Conservation (phyloP, 495 filamentous ascomycete species). For the Penicillium paxilli region DNA sequence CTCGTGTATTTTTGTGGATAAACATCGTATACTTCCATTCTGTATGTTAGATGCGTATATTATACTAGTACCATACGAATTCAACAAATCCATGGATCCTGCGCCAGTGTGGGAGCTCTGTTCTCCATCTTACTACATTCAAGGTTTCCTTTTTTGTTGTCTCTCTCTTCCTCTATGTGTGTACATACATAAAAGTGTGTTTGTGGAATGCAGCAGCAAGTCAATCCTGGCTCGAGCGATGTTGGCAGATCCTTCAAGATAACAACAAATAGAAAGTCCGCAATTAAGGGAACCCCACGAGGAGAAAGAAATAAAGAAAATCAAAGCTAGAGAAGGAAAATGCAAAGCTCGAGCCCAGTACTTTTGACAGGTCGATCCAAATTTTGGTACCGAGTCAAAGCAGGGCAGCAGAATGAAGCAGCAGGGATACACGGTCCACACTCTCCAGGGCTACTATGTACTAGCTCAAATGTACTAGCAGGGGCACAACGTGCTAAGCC, state of each 20-base stretch:
- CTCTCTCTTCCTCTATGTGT: no score
- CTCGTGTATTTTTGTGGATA: not conserved
- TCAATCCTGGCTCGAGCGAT: conserved; percentile 3
- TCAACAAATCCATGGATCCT: not conserved
- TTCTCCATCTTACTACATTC: not conserved
- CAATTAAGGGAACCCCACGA: no score
- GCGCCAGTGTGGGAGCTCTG: not conserved
- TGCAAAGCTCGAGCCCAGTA: conserved; percentile 10
- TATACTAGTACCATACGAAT: not conserved
- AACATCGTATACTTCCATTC: not conserved
- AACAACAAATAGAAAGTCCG: not conserved
- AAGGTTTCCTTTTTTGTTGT: not conserved
- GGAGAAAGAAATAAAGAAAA: no score
- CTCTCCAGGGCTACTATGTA: no score
- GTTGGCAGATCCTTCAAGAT: conserved; percentile 17
- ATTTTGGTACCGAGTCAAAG: conserved; percentile 21
- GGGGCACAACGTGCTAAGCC: conserved; percentile 5
- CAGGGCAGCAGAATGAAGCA: conserved; percentile 9
- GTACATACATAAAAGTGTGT: no score
- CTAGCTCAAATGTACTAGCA: no score
- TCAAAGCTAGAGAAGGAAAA: not conserved
- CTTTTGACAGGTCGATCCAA: conserved; percentile 22
- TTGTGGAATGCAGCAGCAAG: conserved; percentile 1
- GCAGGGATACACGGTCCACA: conserved; percentile 8
- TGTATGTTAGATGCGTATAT: not conserved